These are phyloP conservation scores for Hapsidospora chrysogenum DNA, from an alignment of 495 filamentous ascomycete genomes.

Conservation along the genomic window DNA sequence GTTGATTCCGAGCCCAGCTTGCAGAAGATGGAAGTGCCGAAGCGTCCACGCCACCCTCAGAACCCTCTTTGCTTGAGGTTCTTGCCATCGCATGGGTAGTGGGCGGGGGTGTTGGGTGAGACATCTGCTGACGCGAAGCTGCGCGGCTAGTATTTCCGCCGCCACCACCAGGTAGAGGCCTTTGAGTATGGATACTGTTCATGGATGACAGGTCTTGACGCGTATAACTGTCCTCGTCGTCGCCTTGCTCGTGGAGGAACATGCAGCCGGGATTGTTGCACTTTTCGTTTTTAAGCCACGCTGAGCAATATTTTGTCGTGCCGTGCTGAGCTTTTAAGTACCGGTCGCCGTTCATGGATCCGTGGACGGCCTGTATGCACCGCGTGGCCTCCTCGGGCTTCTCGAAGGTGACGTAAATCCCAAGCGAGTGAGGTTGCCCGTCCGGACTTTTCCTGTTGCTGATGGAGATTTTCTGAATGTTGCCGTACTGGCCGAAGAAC, in stretches of 20 bases:
- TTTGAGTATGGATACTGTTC: constrained; percentile 71
- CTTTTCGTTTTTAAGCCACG: constrained; percentile 80
- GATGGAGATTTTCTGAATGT: constrained; percentile 96
- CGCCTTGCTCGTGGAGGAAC: constrained; percentile 92
- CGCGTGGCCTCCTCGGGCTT: constrained; percentile 69
- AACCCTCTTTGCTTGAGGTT: constrained; percentile 61
- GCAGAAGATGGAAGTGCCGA: constrained; percentile 84
- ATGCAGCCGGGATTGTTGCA: constrained; percentile 93
- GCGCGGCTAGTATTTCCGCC: constrained; percentile 24
- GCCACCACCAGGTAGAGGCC: constrained; percentile 29
- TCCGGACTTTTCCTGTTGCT: constrained; percentile 77
- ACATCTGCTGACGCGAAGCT: constrained; percentile 31
- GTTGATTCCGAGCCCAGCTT: constrained; percentile 76
- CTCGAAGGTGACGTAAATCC: constrained; percentile 93
- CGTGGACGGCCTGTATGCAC: constrained; percentile 86
- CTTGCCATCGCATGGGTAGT: constrained; percentile 57
- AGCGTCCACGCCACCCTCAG: constrained; percentile 49
- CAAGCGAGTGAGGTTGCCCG: constrained; percentile 58
- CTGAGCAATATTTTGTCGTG: constrained; percentile 98
- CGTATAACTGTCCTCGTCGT: constrained; percentile 93
- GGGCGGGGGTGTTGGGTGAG: constrained; percentile 28
- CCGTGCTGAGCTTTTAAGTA: constrained; percentile 83
- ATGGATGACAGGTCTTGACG: constrained; percentile 92
- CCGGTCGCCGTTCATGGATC: constrained; percentile 77
- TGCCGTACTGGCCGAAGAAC: constrained; percentile 97